Evolutionary conservation across 768 basidiomycete genomes (phyloP), one percentile per base, ranked within the genome.

Genomic region (Boletus vinaceobasis): DNA sequence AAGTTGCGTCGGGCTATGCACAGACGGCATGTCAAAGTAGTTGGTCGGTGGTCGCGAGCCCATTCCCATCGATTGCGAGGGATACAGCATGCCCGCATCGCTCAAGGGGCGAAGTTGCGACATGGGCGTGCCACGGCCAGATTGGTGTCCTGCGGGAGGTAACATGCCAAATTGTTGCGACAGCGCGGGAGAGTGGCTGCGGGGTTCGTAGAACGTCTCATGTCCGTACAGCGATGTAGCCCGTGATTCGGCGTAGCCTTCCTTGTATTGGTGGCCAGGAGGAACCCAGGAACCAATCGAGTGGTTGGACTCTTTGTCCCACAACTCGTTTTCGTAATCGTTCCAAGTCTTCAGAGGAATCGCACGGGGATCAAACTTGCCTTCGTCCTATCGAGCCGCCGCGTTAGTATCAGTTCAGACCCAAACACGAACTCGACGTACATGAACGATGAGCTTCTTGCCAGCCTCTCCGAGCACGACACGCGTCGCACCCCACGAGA

Each of bases 281-380:
- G 93, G 92, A 10, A 88, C 86, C 90, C 92, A 96, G 0, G 91
- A 94, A 8, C 92, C 92, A 48, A 94, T 91, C 57, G 91, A 93
- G 71, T 96, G 93, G 64, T 95, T 95, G 1, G 91, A 94, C 60
- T 96, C 94, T 71, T 94, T 93, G 67, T 97, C 94, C 94, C 94
- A 98, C 11, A 97, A 83, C 70, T 96, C 94, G 65, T 95, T 97
- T 79, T 93, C 87, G 64, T 96, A 97, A 61, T 97, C 94, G 55
- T 85, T 91, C 96, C 97, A 98, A 0, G 88, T 92, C 75, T 98
- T 98, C 61, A 98, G 79, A 8, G 96, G 96, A 60, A 99, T 98
- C 7, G 85, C 80, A 10, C 87, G 80, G 5, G 94, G 91, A 73
- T 99, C 95, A 49, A 98, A 99, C 71, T 94, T 94, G 67, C 96